These are phyloP conservation scores for Lophiostoma macrostomum DNA, from an alignment of 495 filamentous ascomycete genomes.

Conservation along the genomic window DNA sequence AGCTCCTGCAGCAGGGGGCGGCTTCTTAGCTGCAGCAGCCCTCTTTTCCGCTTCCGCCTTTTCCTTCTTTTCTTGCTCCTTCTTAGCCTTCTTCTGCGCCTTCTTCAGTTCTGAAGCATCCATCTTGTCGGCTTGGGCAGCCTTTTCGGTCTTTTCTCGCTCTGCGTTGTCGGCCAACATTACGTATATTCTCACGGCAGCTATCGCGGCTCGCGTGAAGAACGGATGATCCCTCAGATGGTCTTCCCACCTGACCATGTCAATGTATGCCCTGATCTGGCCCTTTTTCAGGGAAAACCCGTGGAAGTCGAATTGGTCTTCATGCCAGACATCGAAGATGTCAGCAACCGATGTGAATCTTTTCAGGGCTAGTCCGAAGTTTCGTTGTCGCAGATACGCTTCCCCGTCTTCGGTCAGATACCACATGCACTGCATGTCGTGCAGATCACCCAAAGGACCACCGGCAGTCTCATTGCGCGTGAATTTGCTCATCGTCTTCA, in stretches of 20 bases:
- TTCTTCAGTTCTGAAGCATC: slow-evolving; percentile 81
- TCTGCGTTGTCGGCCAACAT: slow-evolving; percentile 73
- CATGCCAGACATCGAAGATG: slow-evolving; percentile 95
- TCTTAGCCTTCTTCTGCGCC: slow-evolving; percentile 90
- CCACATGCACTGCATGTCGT: slow-evolving; percentile 99
- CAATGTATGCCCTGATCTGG: slow-evolving; percentile 89
- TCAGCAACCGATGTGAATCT: slow-evolving; percentile 80
- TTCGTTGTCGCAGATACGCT: slow-evolving; percentile 77
- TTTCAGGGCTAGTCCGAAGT: slow-evolving; percentile 84
- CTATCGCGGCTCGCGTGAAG: slow-evolving; percentile 80
- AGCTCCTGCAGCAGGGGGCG: slow-evolving; percentile 47
- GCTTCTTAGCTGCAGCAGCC: slow-evolving; percentile 64
- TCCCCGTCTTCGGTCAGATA: slow-evolving; percentile 94
- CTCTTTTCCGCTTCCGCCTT: slow-evolving; percentile 77
- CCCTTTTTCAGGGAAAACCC: slow-evolving; percentile 93
- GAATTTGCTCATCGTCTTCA: slow-evolving; percentile 91
- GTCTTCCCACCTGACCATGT: slow-evolving; percentile 97
- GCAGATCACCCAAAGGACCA: slow-evolving; percentile 83
- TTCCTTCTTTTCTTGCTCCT: slow-evolving; percentile 80
- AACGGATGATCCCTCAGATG: slow-evolving; percentile 86
- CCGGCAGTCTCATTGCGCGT: slow-evolving; percentile 86
- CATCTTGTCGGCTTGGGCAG: slow-evolving; percentile 48
- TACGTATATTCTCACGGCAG: slow-evolving; percentile 76
- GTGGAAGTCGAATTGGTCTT: slow-evolving; percentile 99
- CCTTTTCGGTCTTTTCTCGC: slow-evolving; percentile 55